Percentiles rank a stretch among this genome's conserved stretches.
These are phyloP conservation scores for Amylocystis lapponica DNA, from an alignment of 768 basidiomycete genomes.

Conservation along the genomic window DNA sequence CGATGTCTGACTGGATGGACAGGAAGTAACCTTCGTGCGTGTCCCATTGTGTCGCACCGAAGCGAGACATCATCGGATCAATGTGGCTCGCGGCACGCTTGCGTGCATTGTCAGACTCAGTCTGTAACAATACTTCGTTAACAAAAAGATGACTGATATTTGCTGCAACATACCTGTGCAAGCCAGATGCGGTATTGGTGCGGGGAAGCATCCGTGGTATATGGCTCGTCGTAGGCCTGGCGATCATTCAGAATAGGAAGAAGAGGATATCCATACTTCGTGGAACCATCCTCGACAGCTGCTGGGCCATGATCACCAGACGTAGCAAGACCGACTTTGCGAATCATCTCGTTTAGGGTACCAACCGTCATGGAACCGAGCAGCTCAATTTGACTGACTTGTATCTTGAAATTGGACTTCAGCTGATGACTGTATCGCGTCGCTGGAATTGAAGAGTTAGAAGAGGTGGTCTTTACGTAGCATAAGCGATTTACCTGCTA, in stretches of 20 bases:
- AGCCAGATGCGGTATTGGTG: constrained; percentile 25
- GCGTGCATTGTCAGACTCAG: constrained; percentile 24
- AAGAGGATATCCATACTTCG: constrained; percentile 23
- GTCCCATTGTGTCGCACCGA: constrained; percentile 29
- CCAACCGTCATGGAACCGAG: constrained; percentile 17
- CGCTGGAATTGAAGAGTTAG: constrained; percentile 7
- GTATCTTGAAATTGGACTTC: constrained; percentile 22
- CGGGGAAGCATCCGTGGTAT: constrained; percentile 22
- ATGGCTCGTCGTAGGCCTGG: constrained; percentile 27
- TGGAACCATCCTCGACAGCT: constrained; percentile 19
- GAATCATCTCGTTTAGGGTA: constrained; percentile 21
- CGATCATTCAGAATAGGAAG: constrained; percentile 25
- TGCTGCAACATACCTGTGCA: constrained; percentile 21
- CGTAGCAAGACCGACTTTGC: constrained; percentile 12
- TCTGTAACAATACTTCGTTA: constrained; percentile 4
- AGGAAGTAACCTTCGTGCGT: constrained; percentile 24
- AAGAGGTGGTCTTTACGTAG: neutral
- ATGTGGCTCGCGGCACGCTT: constrained; percentile 24
- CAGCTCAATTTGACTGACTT: constrained; percentile 16
- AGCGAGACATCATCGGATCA: constrained; percentile 26
- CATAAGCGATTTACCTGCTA: constrained; percentile 17
- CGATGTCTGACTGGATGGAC: constrained; percentile 15
- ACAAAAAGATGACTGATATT: neutral
- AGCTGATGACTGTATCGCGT: constrained; percentile 27
- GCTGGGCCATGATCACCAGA: constrained; percentile 3